Evolutionary conservation across 768 basidiomycete species (phyloP).

Genomic region (Tulasnella sp.): DNA sequence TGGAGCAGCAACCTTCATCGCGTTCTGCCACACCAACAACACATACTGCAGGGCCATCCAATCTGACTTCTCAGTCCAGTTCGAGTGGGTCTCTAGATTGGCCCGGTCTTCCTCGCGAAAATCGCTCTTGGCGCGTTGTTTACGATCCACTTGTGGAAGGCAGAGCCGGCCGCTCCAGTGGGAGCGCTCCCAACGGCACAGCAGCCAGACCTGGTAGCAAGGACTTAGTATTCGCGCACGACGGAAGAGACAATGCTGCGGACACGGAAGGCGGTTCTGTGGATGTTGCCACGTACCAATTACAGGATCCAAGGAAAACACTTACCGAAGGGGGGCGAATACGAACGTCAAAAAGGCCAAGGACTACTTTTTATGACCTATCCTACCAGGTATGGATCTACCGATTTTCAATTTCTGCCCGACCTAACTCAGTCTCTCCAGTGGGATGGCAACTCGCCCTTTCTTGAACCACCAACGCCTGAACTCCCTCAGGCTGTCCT

Average conservation of each 20-base stretch:
- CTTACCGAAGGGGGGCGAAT: conserved; percentile 10
- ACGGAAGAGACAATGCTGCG: conserved; percentile 25
- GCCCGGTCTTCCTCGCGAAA: conserved; percentile 25
- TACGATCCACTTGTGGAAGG: conserved; percentile 30
- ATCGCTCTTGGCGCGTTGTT: conserved; percentile 28
- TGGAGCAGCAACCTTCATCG: neutral
- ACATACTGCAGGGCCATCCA: neutral
- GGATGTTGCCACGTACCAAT: conserved; percentile 25
- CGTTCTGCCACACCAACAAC: conserved; percentile 5
- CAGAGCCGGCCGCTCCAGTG: conserved; percentile 27
- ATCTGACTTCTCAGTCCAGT: conserved; percentile 23
- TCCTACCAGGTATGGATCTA: conserved; percentile 34
- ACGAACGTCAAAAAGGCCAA: conserved; percentile 30
- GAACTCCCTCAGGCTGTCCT: conserved; percentile 71
- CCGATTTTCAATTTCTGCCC: neutral
- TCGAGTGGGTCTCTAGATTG: conserved; percentile 16
- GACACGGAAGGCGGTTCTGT: conserved; percentile 10
- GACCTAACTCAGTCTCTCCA: conserved; percentile 36
- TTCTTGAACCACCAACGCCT: conserved; percentile 60
- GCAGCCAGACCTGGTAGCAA: conserved; percentile 24
- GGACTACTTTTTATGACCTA: conserved; percentile 31
- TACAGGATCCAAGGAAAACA: conserved; percentile 28
- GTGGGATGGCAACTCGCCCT: conserved; percentile 68
- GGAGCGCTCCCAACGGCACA: conserved; percentile 11
- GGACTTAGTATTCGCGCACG: conserved; percentile 29